These are phyloP conservation scores for Cyclotella distinguenda DNA, from an alignment of 108 stramenopile species.

Conservation along the genomic window DNA sequence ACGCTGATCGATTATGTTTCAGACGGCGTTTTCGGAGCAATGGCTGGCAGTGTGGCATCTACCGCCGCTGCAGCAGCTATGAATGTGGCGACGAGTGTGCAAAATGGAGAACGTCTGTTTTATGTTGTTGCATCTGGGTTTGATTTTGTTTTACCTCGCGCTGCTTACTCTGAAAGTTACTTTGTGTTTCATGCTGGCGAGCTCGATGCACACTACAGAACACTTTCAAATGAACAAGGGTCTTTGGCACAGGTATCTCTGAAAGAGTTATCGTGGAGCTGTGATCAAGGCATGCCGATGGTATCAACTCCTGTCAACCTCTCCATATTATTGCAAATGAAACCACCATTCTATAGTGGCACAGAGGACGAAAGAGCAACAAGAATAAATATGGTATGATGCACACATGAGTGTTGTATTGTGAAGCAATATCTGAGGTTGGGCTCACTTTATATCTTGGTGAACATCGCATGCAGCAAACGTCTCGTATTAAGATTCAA, in stretches of 20 bases:
- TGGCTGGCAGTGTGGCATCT: constrained; percentile 65
- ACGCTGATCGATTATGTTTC: constrained; percentile 78
- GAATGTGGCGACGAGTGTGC: constrained; percentile 60
- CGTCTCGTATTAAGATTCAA: constrained; percentile 57
- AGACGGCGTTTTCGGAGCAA: constrained; percentile 79
- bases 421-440: too few relatives aligned
- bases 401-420: too few relatives aligned
- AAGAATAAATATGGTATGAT: constrained; percentile 54
- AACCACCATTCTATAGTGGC: constrained; percentile 52
- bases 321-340: constrained; percentile 46
- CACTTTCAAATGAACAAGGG: constrained; percentile 54
- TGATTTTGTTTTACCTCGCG: constrained; percentile 72
- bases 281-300: constrained; percentile 44
- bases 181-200: constrained; percentile 58
- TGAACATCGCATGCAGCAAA: too few relatives aligned
- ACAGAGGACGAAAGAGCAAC: constrained; percentile 74
- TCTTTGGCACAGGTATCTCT: constrained; percentile 50
- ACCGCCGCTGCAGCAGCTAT: constrained; percentile 75
- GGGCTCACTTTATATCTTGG: too few relatives aligned
- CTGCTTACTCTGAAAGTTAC: constrained; percentile 54
- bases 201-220: constrained; percentile 55
- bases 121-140: constrained; percentile 67
- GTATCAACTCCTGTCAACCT: constrained; percentile 64
- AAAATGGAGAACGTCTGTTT: constrained; percentile 59
- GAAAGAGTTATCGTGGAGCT: constrained; percentile 52